Evolutionary conservation across 2,329 filamentous ascomycete species (phyloP), one percentile per base, ranked within the genome.

Genomic region (Arthrocladium fulminans): DNA sequence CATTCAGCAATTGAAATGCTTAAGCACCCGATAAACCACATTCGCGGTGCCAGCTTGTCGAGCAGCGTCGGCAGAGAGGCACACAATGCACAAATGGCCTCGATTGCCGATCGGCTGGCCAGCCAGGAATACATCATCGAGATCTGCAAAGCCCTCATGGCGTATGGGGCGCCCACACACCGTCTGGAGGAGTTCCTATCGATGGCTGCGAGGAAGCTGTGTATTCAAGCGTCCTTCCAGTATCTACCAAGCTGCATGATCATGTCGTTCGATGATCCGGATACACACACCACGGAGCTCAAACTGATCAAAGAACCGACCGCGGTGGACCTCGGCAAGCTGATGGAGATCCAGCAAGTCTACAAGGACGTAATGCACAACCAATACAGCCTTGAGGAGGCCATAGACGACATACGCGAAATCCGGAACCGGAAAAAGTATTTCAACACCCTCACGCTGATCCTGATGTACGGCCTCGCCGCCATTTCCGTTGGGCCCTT

Each of bases 191-290:
- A 94, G 62, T 95, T 94, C 64, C 83, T 96, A 79, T 82, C 77
- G 54, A 94, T 90, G 85, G 88, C 86, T 7, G 83, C 89, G 1
- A 77, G 86, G n/a, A 86, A 92, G 1, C 75, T 96, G 30, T 86
- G 89, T 64, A 89, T 95, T 13, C 85, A 94, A 55, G 84, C 84
- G 4, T 88, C 94, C 59, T 95, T 92, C 58, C 70, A 95, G 19
- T 96, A 95, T 62, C 79, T 95, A 24, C 88, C 89, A 0, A 86
- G 86, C 0, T 94, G 86, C 61, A 96, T 96, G 89, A 86, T 96
- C 49, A 84, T 95, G 61, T 90, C 87, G 3, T 95, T 96, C 60
- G 88, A 80, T 45, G 70, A 73, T 45, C 51, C 63, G 8, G 57
- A 64, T 4, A 72, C 70, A 1, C 66, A 71, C 29, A 73, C 69